These are phyloP conservation scores for Symbiodinium pilosum DNA, from an alignment of 73 alveolate species.

Conservation along the genomic window DNA sequence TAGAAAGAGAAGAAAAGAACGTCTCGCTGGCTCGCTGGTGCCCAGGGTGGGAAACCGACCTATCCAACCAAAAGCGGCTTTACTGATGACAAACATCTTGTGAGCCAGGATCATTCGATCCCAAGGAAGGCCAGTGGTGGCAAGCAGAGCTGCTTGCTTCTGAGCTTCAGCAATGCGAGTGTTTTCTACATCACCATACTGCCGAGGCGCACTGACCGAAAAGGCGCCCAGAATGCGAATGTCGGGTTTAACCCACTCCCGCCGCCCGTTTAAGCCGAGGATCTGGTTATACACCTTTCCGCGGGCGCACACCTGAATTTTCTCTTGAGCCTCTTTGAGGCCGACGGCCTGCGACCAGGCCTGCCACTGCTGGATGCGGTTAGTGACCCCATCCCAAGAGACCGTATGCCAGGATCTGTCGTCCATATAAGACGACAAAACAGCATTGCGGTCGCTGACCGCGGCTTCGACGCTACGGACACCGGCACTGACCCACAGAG, in stretches of 20 bases:
- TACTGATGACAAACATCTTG: not conserved
- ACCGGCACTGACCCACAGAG: not conserved
- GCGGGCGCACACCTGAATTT: not conserved
- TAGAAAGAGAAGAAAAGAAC: not conserved
- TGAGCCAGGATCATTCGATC: not conserved
- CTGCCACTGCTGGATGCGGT: not conserved
- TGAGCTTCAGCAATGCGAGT: not conserved
- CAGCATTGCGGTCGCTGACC: not conserved
- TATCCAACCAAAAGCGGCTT: not conserved
- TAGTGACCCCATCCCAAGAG: not conserved
- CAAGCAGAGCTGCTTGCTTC: not conserved
- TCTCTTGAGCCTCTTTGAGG: not conserved
- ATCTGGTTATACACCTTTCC: not conserved
- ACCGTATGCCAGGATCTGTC: not conserved
- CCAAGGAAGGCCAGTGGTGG: not conserved
- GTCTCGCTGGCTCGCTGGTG: not conserved
- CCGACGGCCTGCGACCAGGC: not conserved
- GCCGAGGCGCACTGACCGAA: not conserved
- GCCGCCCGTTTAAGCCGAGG: not conserved
- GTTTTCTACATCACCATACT: not conserved
- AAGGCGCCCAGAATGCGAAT: not conserved
- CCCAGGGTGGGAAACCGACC: not conserved
- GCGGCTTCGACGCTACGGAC: not conserved
- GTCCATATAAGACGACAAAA: not conserved
- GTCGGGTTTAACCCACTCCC: not conserved